Percentiles rank a stretch among this genome's conserved stretches.
phyloP scores from a whole-genome alignment of 2,329 filamentous ascomycete species.

The Chaetomiaceae sp. region DNA sequence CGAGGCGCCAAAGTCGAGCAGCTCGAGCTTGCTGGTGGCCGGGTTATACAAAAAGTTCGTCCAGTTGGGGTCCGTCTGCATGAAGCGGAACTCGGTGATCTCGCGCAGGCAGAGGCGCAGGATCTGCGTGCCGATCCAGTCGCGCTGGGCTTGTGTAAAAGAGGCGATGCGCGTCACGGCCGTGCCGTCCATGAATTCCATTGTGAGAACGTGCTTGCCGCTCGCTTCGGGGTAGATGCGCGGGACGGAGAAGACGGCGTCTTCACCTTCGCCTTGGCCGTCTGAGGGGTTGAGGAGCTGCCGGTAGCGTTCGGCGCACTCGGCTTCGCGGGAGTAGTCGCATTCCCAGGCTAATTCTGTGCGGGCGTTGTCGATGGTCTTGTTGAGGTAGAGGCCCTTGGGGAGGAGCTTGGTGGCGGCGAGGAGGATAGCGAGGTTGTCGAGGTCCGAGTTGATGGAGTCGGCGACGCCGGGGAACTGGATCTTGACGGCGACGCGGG shows the following conservation, averaged over 20 bases:
- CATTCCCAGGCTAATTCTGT: constrained; percentile 95
- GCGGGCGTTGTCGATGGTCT: constrained; percentile 93
- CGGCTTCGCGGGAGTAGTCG: constrained; percentile 85
- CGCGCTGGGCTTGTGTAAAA: constrained; percentile 76
- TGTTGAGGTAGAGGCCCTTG: constrained; percentile 88
- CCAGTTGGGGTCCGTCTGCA: constrained; percentile 99
- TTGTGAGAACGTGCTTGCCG: constrained; percentile 82
- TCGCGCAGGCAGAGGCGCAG: constrained; percentile 87
- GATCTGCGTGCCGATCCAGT: constrained; percentile 96
- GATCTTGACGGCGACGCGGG: constrained; percentile 86
- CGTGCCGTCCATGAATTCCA: constrained; percentile 83
- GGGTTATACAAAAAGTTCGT: constrained; percentile 95
- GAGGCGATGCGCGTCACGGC: constrained; percentile 73
- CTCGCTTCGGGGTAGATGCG: constrained; percentile 73
- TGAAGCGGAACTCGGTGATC: constrained; percentile 91
- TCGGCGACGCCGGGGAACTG: constrained; percentile 95
- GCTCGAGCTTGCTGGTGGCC: constrained; percentile 66
- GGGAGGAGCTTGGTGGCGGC: constrained; percentile 87
- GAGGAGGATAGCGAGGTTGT: constrained; percentile 85
- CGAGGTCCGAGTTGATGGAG: constrained; percentile 94
- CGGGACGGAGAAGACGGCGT: constrained; percentile 73
- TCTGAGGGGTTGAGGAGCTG: constrained; percentile 53
- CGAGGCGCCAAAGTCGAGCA: constrained; percentile 93
- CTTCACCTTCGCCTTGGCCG: constrained; percentile 40
- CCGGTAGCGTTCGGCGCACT: constrained; percentile 72